phyloP scores from a whole-genome alignment of 2,329 filamentous ascomycete species.

The Pseudocercospora ulei region DNA sequence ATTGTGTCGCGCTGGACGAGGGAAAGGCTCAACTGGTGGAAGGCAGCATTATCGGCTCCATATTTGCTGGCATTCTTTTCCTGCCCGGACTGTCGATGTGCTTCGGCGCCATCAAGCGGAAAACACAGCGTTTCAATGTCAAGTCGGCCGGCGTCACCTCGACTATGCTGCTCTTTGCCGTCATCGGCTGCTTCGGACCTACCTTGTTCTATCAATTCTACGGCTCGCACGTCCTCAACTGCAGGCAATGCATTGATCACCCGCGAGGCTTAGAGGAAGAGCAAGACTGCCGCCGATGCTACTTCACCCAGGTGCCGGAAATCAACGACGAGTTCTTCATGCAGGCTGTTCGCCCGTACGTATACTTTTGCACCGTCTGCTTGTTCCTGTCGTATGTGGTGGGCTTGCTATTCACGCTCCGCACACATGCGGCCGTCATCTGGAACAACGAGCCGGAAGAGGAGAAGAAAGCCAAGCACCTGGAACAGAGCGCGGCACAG shows the following conservation, averaged over 20 bases:
- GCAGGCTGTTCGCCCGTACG: constrained; percentile 85
- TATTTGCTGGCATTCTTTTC: constrained; percentile 92
- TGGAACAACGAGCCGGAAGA: constrained; percentile 69
- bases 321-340: constrained; percentile 80
- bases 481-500: constrained; percentile 9
- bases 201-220: constrained; percentile 98
- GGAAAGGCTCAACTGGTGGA: constrained; percentile 90
- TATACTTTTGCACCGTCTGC: constrained; percentile 73
- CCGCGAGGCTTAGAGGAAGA: constrained; percentile 42
- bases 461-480: constrained; percentile 37
- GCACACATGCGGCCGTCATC: constrained; percentile 92
- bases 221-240: constrained; percentile 91
- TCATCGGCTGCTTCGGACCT: constrained; percentile 88
- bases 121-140: constrained; percentile 96
- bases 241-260: constrained; percentile 46
- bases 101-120: constrained; percentile 92
- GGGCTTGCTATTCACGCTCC: constrained; percentile 86
- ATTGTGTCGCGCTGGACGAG: constrained; percentile 84
- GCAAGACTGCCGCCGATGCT: constrained; percentile 82
- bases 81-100: constrained; percentile 96
- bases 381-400: constrained; percentile 90
- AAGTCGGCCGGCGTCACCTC: constrained; percentile 92
- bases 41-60: constrained; percentile 93
- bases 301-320: constrained; percentile 78
- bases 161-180: constrained; percentile 93